These are phyloP conservation scores for Trichoderma sp. DNA, from an alignment of 2,329 filamentous ascomycete genomes.

Conservation along the genomic window DNA sequence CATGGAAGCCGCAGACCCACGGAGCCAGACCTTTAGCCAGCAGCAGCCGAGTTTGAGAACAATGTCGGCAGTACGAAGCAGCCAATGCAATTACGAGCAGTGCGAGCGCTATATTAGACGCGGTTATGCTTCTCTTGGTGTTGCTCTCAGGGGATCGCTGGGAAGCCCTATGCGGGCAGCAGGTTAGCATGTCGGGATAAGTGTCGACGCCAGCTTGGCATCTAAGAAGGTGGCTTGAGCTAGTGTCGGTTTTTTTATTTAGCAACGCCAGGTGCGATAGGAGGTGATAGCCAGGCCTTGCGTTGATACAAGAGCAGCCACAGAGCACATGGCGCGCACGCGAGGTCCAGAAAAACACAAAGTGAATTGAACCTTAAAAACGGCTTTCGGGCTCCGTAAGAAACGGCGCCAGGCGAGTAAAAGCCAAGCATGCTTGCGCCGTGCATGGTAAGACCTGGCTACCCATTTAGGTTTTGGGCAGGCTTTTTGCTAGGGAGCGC, in stretches of 20 bases:
- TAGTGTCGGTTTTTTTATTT: not conserved
- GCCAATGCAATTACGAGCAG: not conserved
- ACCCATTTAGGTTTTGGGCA: not conserved
- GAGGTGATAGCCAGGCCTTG: not conserved
- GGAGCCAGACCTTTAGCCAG: not conserved
- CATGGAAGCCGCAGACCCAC: not conserved
- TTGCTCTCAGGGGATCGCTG: not conserved
- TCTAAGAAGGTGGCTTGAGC: not conserved
- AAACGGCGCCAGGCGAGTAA: not conserved
- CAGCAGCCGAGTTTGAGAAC: not conserved
- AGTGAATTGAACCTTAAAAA: not conserved
- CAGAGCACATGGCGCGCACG: not conserved
- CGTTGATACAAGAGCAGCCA: not conserved
- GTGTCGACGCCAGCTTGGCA: not conserved
- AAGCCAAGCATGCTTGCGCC: not conserved
- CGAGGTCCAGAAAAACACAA: not conserved
- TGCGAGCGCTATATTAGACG: not conserved
- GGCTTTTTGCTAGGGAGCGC: not conserved
- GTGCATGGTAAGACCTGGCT: not conserved
- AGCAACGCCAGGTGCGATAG: not conserved
- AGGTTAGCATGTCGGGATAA: not conserved
- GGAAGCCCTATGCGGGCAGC: too few species aligned
- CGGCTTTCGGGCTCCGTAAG: not conserved
- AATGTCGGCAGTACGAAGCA: not conserved
- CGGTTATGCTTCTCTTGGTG: not conserved